Percentiles rank a stretch among this genome's conserved stretches.
Conservation (phyloP, 257 asterid genomes). For the Fraxinus excelsior region DNA sequence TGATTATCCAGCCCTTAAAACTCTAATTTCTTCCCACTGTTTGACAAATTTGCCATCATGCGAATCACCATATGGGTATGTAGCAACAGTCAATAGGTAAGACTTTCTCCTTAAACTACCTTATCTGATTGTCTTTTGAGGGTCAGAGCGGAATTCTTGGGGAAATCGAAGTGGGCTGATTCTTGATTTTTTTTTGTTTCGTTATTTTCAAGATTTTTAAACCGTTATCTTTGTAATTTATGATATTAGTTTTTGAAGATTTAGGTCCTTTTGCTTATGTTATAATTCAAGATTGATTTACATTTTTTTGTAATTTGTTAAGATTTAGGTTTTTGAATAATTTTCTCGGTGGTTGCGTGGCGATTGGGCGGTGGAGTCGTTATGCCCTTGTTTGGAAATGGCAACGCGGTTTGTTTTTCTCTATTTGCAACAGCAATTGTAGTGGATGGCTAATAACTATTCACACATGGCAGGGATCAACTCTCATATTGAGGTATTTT, state of each 20-base stretch:
- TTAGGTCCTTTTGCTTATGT: conserved; percentile 10
- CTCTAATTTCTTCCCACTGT: conserved; percentile 10
- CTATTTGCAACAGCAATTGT: conserved; percentile 15
- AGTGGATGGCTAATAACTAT: conserved; percentile 39
- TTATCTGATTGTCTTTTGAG: background rate
- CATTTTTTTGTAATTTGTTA: conserved; percentile 7
- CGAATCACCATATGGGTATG: conserved; percentile 28
- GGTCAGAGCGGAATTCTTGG: conserved; percentile 10
- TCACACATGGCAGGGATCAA: conserved; percentile 28
- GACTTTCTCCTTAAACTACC: background rate
- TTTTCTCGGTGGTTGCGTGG: conserved; percentile 6
- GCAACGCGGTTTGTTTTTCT: conserved; percentile 25
- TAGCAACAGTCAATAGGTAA: conserved; percentile 24
- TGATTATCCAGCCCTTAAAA: conserved; percentile 5
- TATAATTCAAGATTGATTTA: conserved; percentile 3
- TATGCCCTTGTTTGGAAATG: conserved; percentile 46
- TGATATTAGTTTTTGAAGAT: background rate
- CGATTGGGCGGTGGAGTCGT: conserved; percentile 27
- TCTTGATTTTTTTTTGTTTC: conserved; percentile 8
- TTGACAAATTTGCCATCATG: conserved; percentile 28
- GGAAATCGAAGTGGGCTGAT: conserved; percentile 10
- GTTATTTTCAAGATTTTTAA: background rate
- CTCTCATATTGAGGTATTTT: conserved; percentile 42
- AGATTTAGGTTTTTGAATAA: conserved; percentile 11
- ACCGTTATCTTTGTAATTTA: background rate